Percentiles rank a stretch among this genome's conserved stretches.
Evolutionary conservation across 1,284 basidiomycete species (phyloP).

Genomic region (Hortiboletus rubellus): DNA sequence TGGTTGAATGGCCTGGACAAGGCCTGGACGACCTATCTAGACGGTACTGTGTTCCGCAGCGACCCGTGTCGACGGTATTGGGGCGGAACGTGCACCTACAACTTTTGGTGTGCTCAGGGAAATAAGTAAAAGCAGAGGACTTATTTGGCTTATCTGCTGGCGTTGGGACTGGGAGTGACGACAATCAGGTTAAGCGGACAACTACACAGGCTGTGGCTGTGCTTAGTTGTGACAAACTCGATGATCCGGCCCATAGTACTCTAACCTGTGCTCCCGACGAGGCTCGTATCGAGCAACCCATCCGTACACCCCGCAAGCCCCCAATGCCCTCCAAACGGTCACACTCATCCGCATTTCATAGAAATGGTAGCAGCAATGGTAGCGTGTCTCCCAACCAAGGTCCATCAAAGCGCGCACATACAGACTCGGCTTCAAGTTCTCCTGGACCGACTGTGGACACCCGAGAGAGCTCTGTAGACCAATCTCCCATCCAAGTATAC

Average conservation of each 20-base stretch:
- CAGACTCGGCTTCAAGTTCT: background rate
- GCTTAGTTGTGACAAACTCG: no score
- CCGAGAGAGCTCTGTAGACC: constrained; percentile 6
- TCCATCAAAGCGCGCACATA: constrained; percentile 14
- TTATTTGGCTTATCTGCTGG: background rate
- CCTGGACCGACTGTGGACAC: constrained; percentile 1
- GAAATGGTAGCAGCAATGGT: background rate
- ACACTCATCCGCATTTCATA: constrained; percentile 1
- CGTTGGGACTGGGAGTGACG: background rate
- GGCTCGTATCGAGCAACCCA: background rate
- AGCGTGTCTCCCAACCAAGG: constrained; percentile 1
- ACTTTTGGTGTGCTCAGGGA: background rate
- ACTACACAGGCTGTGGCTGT: background rate
- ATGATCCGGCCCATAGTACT: no score
- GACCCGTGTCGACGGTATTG: background rate
- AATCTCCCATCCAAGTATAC: constrained; percentile 41
- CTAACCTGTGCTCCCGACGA: background rate
- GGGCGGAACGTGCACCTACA: background rate
- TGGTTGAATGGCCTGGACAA: background rate
- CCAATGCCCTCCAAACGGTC: constrained; percentile 16
- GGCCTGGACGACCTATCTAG: background rate
- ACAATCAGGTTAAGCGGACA: background rate
- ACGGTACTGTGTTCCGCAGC: background rate
- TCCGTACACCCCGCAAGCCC: background rate
- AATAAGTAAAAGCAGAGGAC: background rate